Evolutionary conservation across 1,284 basidiomycete species (phyloP), one percentile per base, ranked within the genome.

Genomic region (Pseudozyma hubeiensis): DNA sequence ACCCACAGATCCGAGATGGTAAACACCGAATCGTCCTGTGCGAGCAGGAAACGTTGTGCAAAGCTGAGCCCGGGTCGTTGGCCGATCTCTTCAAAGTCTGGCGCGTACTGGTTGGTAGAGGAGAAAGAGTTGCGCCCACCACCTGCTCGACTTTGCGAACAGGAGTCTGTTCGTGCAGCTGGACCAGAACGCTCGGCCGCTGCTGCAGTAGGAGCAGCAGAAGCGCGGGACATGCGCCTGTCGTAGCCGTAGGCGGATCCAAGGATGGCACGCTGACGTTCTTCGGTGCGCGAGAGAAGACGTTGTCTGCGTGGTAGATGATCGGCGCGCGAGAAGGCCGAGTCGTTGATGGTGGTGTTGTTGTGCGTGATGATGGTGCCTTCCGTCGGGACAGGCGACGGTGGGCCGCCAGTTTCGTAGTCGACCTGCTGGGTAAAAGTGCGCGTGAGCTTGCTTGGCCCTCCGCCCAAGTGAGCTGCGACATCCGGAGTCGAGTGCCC

Each of bases 1-100:
- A 96, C 92, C 93, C 94, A 96, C 14, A 96, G 86, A 85, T 95
- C 93, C 5, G 92, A 91, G 74, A 96, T 91, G 70, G 91, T 91
- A 52, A 91, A 93, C 7, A 94, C 92, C 1, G 92, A 91, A 80
- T 93, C 91, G 83, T 94, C 93, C 84, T 95, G 94, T 5, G 94
- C 93, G 57, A 83, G 61, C 48, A 85, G 56, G 56, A 85, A 85
- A 52, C 85, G 75, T 82, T 97, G 93, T 0, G 95, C 92, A 77
- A 98, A 93, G 79, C 71, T 81, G 24, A 75, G 43, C 0, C 66
- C 63, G 3, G 72, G 66, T 11, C 72, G 48, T 30, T 62, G 56
- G 1, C 76, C 78, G 30, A 80, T 69, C 44, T 80, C 76, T 29
- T 81, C 80, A 52, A 81, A 80, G 44, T 81, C 80, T 13, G 80